Evolutionary conservation across 2,329 filamentous ascomycete species (phyloP).

Genomic region (Fusarium sterilihyphosum): DNA sequence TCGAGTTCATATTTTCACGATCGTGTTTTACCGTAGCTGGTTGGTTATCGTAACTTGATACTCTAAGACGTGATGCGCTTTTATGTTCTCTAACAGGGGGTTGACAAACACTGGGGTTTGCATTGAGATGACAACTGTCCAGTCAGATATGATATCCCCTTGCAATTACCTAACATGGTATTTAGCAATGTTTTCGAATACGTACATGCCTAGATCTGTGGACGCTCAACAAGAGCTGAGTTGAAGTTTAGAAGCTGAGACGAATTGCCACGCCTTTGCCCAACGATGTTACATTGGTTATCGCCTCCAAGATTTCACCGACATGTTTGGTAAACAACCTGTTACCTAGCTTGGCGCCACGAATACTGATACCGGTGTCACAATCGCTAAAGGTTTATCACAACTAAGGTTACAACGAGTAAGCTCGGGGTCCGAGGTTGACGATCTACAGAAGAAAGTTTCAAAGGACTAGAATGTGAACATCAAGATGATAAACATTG

Average conservation of each 20-base stretch:
- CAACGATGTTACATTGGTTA: slow-evolving; percentile 12
- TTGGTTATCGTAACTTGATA: neutral
- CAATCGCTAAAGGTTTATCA: slow-evolving; percentile 14
- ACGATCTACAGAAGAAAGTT: neutral
- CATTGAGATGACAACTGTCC: slow-evolving; percentile 11
- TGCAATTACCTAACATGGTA: neutral
- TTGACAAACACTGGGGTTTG: slow-evolving; percentile 5
- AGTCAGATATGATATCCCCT: neutral
- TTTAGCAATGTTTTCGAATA: slow-evolving; percentile 1
- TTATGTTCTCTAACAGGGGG: neutral
- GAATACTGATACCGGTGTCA: slow-evolving; percentile 9
- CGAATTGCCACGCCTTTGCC: slow-evolving; percentile 12
- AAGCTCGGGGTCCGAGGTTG: neutral
- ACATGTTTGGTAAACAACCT: neutral
- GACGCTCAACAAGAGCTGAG: neutral
- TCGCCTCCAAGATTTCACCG: neutral
- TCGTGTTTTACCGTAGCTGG: neutral
- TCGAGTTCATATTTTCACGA: neutral
- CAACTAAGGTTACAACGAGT: slow-evolving; percentile 13
- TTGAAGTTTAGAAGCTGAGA: slow-evolving; percentile 12
- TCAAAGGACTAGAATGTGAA: neutral
- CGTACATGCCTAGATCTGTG: neutral
- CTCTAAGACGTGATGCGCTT: neutral
- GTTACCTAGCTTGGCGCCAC: slow-evolving; percentile 14
- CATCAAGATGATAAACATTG: neutral